Evolutionary conservation across 495 filamentous ascomycete species (phyloP), one percentile per base, ranked within the genome.

Genomic region (Letharia columbiana): DNA sequence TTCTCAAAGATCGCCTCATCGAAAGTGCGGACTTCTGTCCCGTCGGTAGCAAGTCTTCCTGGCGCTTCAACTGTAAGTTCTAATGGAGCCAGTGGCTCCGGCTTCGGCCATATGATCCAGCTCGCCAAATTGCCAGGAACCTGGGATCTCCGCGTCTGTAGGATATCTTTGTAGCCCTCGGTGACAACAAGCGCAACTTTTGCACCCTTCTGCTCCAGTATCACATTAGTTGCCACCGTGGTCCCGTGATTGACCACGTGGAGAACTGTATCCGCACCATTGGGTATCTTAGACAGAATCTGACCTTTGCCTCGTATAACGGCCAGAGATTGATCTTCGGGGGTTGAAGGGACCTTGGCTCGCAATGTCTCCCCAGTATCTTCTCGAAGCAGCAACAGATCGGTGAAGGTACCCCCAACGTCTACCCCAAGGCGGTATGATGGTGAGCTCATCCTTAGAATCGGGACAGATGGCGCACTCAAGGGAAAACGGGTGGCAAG

Each of bases 391-490:
- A 77, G 76, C 58, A 74, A 78, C 4, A 82, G 74, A 60, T 83
- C 80, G 3, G 80, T 83, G 71, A 83, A 83, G 23, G 80, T 82
- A 57, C 80, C 77, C 23, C 76, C 78, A 9, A 80, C 76, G 56
- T 80, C 77, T 10, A 76, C 76, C 12, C 77, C 77, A 7, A 80
- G 76, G 37, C 75, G 73, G 61, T 75, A 75, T 11, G 63, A 59
- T 6, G 67, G 23, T 44, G 18, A 13, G 56, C n/a, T 8, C 63
- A 64, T 64, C 11, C n/a, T n/a, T 23, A 18, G 1, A 28, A 2
- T 18, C 23, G 23, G 23, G 23, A 28, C 23, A 0, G 23, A 1
- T 28, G 23, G 23, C 23, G 23, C 23, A 28, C 23, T 28, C 23
- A 28, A 28, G 23, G 23, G 23, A 28, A 28, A 0, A 1, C 23